Evolutionary conservation across 345 rosid species (phyloP).

Genomic region (Pistacia integerrima): DNA sequence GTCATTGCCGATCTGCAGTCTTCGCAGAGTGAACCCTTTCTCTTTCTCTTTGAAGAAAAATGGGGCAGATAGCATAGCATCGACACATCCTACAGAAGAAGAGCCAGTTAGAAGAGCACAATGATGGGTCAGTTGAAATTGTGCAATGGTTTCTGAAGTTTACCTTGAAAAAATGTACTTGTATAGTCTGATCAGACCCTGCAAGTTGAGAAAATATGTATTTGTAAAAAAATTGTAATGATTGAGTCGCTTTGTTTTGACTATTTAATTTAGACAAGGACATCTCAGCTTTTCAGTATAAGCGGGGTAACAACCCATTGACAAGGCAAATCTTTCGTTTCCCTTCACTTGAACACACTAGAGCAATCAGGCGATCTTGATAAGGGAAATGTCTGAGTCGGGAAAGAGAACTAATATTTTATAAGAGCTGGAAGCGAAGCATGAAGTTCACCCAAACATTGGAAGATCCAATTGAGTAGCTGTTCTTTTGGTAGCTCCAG

Average conservation of each 20-base stretch:
- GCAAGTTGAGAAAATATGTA: not conserved
- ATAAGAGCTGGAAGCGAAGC: slow-evolving; percentile 82
- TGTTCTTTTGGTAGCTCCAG: slow-evolving; percentile 90
- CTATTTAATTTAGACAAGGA: not conserved
- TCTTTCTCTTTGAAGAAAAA: not conserved
- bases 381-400: not conserved
- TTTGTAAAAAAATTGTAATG: too few species aligned
- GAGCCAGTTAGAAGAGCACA: not conserved
- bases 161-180: not conserved
- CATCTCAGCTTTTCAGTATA: not conserved
- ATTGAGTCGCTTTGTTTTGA: slow-evolving; percentile 2
- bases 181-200: not conserved
- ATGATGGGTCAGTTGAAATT: not conserved
- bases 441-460: slow-evolving; percentile 85
- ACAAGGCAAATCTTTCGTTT: not conserved
- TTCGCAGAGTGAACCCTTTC: not conserved
- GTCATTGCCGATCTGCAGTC: not conserved
- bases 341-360: slow-evolving; percentile 2
- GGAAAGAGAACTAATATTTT: slow-evolving; percentile 50
- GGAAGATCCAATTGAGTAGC: slow-evolving; percentile 88
- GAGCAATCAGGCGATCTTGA: not conserved
- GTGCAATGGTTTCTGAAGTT: not conserved
- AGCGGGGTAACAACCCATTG: not conserved
- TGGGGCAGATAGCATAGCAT: not conserved
- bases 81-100: not conserved